Conservation (phyloP, 1,139 yeast genomes). For the Suhomyces bokatorum region DNA sequence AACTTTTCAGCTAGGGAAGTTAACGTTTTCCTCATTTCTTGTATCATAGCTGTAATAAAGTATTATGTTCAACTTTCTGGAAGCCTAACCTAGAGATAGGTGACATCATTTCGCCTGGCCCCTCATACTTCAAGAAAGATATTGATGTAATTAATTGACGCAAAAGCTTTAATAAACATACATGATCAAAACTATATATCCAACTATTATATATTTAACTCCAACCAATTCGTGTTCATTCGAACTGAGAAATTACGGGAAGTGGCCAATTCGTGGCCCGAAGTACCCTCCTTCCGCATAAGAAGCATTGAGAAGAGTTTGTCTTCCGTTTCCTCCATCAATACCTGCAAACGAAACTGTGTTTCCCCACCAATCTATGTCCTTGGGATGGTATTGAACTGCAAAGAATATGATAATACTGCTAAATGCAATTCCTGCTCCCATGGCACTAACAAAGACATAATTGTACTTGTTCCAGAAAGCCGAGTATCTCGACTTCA, state of each 20-base stretch:
- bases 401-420: constrained; percentile 23
- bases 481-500: constrained; percentile 16
- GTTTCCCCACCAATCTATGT: constrained; percentile 24
- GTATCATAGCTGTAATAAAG: too few relatives aligned
- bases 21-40: too few relatives aligned
- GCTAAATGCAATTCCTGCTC: constrained; percentile 23
- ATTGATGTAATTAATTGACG: too few relatives aligned
- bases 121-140: too few relatives aligned
- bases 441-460: constrained; percentile 20
- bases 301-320: constrained; percentile 14
- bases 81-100: too few relatives aligned
- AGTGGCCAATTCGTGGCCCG: constrained; percentile 19
- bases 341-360: constrained; percentile 15
- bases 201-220: too few relatives aligned
- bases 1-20: too few relatives aligned
- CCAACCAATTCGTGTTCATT: too few relatives aligned
- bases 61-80: too few relatives aligned
- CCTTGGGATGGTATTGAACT: constrained; percentile 20
- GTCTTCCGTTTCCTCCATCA: constrained; percentile 11
- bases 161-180: too few relatives aligned
- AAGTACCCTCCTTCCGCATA: constrained; percentile 20
- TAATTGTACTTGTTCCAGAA: constrained; percentile 26
- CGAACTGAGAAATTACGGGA: neutral
- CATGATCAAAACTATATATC: too few relatives aligned
- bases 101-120: too few relatives aligned